Base-by-base conservation (phyloP, 2,329 filamentous ascomycete genomes). In the Cladosporium sp. region DNA sequence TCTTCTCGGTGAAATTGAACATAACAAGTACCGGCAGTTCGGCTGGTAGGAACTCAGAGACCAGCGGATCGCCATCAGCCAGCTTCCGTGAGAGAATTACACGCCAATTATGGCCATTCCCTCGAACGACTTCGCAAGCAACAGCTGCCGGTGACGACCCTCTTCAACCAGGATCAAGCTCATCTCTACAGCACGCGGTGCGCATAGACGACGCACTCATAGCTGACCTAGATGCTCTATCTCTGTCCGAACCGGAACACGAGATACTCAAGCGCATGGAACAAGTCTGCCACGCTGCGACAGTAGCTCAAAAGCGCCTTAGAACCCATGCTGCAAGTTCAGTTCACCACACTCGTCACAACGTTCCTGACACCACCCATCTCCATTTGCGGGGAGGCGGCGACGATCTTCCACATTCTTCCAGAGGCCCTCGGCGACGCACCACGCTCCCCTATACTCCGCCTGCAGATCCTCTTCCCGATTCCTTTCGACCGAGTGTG, bases 171-270 rank as follows among this genome's bases (percentile, higher is more conserved):
- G 7, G 2, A 7, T n/a, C 15, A 11, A n/a, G 15, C 11, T n/a
- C 13, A 33, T 12, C 32, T n/a, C 12, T 35, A n/a, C 32, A 35
- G 12, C 12, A 11, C 32, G 15, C 32, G 4, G 13, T 4, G 6
- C 30, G 12, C 32, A n/a, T 15, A 11, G 12, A 7, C n/a, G 33
- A 18, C 13, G 8, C 16, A n/a, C 18, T 47, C 15, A 39, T 47
- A 13, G 35, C 43, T 9, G 11, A 13, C 3, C 33, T 47, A 13
- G 43, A 47, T 20, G 43, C 43, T 11, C 22, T 47, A 20, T 7
- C 43, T 7, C 43, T 47, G 22, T 47, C 43, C n/a, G n/a, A 27
- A 7, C 16, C 35, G 4, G 43, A 47, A 13, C 35, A 15, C 20
- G 43, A 32, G n/a, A 8, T 30, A 2, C 35, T 39, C 9, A 3